Percentiles rank a stretch among this genome's conserved stretches.
phyloP scores from a whole-genome alignment of 176 grass and related monocot species.

The Carex cristatella region DNA sequence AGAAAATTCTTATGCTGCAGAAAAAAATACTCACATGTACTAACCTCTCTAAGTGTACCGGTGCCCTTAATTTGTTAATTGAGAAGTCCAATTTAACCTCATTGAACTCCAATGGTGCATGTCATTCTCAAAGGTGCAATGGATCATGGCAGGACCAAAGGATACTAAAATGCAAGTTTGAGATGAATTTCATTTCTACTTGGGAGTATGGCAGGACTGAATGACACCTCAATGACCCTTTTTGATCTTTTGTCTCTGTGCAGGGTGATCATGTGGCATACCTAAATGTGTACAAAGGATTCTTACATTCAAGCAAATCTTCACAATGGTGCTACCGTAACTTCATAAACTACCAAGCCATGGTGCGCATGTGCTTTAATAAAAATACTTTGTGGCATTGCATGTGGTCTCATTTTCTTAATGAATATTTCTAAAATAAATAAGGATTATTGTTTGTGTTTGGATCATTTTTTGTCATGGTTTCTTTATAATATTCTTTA shows the following conservation, averaged over 20 bases:
- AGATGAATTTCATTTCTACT: too few relatives aligned
- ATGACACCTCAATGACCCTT: neutral
- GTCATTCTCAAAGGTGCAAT: neutral
- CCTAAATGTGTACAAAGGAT: slow-evolving; percentile 96
- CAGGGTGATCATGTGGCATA: slow-evolving; percentile 95
- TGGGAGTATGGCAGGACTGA: too few relatives aligned
- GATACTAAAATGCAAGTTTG: too few relatives aligned
- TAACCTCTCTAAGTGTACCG: neutral
- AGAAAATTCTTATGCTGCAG: neutral
- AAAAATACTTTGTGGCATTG: neutral
- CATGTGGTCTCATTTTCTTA: slow-evolving; percentile 1
- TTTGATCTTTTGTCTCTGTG: slow-evolving; percentile 18
- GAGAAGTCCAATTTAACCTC: neutral
- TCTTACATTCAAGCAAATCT: slow-evolving; percentile 83
- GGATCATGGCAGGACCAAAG: too few relatives aligned
- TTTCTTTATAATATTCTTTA: neutral
- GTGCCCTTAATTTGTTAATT: neutral
- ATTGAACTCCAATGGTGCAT: neutral
- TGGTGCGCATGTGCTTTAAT: slow-evolving; percentile 47
- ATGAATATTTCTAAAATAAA: neutral
- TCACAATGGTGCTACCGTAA: slow-evolving; percentile 98
- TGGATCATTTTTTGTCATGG: neutral
- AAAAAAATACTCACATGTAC: neutral
- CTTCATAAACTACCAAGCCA: slow-evolving; percentile 86
- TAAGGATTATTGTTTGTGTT: neutral